These are phyloP conservation scores for Pythium brachiatum DNA, from an alignment of 352 stramenopile species.

Conservation along the genomic window DNA sequence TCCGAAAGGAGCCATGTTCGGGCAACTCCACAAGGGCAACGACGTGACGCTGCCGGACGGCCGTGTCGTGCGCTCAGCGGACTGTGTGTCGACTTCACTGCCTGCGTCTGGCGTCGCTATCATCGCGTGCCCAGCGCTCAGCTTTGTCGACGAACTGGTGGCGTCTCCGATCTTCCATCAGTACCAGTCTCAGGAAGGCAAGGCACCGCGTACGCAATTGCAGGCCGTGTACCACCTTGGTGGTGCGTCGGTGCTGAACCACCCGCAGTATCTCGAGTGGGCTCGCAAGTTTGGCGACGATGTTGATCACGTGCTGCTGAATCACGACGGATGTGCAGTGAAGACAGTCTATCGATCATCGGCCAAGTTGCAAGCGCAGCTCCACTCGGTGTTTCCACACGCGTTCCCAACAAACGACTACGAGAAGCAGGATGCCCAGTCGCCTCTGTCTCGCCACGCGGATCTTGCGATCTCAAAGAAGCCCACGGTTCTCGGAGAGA, in stretches of 20 bases:
- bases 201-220: constrained; percentile 40
- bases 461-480: constrained; percentile 25
- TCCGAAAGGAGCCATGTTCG: constrained; percentile 74
- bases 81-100: constrained; percentile 70
- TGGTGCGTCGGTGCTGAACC: constrained; percentile 36
- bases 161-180: constrained; percentile 33
- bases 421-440: constrained; percentile 39
- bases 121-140: constrained; percentile 57
- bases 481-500: constrained; percentile 49
- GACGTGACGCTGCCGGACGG: constrained; percentile 71
- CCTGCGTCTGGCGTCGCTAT: constrained; percentile 50
- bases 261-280: constrained; percentile 66
- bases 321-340: constrained; percentile 41
- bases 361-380: constrained; percentile 62
- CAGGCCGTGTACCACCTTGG: constrained; percentile 67
- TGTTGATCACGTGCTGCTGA: constrained; percentile 61
- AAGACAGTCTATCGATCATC: constrained; percentile 78
- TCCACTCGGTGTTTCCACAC: constrained; percentile 61
- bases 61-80: constrained; percentile 51
- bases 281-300: constrained; percentile 47
- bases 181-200: constrained; percentile 33
- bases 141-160: constrained; percentile 61
- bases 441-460: constrained; percentile 34
- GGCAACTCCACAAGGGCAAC: constrained; percentile 74
- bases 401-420: constrained; percentile 55